phyloP scores from a whole-genome alignment of 2,329 filamentous ascomycete genomes.

The Penicillium paneum region DNA sequence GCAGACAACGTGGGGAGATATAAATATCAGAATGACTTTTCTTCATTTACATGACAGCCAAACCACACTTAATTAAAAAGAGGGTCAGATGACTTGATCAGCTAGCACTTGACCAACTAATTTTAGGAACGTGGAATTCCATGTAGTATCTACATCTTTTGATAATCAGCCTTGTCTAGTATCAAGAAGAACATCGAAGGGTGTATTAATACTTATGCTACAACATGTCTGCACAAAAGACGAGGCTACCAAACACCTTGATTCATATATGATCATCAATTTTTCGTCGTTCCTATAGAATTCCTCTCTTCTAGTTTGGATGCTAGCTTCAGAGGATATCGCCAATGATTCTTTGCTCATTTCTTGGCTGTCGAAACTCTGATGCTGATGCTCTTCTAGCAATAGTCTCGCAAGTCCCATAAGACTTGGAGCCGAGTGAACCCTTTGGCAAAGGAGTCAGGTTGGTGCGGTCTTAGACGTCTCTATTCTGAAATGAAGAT shows the following conservation, averaged over 20 bases:
- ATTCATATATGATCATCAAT: neutral
- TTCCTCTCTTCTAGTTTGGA: too few species aligned
- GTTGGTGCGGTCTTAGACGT: conserved; percentile 15
- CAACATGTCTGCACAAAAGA: conserved; percentile 9
- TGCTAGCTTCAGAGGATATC: too few species aligned
- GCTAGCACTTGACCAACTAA: neutral
- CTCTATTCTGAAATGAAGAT: neutral
- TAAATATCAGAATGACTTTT: conserved; percentile 10
- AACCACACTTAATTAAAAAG: neutral
- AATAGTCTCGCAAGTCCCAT: conserved; percentile 8
- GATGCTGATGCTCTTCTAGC: conserved; percentile 7
- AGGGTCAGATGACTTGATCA: neutral
- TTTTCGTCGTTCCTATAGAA: neutral
- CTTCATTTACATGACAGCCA: neutral
- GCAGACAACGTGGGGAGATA: conserved; percentile 12
- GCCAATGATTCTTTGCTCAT: too few species aligned
- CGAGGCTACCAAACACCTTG: neutral
- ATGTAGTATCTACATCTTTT: neutral
- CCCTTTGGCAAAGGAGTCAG: conserved; percentile 12
- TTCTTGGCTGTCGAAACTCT: neutral
- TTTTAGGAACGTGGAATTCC: conserved; percentile 8
- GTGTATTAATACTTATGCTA: conserved; percentile 4
- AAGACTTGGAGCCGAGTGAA: conserved; percentile 12
- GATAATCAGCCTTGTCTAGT: neutral
- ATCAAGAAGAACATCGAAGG: neutral